Percentiles rank a stretch among this genome's conserved stretches.
Conservation (phyloP, 202 grass and related monocot species). For the Carex arenaria region DNA sequence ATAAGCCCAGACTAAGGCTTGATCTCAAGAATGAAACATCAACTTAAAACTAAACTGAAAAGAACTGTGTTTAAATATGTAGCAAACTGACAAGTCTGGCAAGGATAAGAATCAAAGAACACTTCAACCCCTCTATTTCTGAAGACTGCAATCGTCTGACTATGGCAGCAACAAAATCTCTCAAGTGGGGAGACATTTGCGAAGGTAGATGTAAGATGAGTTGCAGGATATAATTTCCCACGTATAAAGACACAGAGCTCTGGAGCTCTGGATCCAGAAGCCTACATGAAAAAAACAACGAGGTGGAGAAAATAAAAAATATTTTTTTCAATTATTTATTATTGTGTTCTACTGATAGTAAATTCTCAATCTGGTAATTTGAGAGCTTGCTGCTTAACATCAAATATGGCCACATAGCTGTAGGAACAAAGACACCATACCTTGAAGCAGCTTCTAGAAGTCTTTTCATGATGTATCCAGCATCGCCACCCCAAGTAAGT, state of each 20-base stretch:
- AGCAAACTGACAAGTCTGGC: constrained; percentile 69
- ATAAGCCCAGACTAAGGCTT: neutral
- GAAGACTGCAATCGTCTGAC: constrained; percentile 83
- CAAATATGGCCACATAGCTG: neutral
- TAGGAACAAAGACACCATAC: constrained; percentile 22
- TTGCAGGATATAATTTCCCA: constrained; percentile 91
- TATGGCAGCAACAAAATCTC: constrained; percentile 72
- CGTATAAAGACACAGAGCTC: constrained; percentile 94
- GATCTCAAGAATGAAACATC: neutral
- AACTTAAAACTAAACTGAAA: neutral
- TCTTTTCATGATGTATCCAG: constrained; percentile 54
- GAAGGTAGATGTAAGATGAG: constrained; percentile 80
- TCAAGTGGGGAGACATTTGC: constrained; percentile 66
- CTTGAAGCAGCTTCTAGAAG: constrained; percentile 91
- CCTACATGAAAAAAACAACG: constrained; percentile 36
- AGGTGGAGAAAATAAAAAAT: neutral
- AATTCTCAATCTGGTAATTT: neutral
- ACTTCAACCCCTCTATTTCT: constrained; percentile 71
- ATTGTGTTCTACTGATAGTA: neutral
- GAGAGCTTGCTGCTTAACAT: neutral
- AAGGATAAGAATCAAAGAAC: constrained; percentile 91
- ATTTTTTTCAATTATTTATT: neutral
- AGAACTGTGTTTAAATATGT: neutral
- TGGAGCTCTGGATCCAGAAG: constrained; percentile 74
- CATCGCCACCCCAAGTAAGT: constrained; percentile 69